Evolutionary conservation across 768 basidiomycete species (phyloP).

Genomic region (Termitomyces sp.): DNA sequence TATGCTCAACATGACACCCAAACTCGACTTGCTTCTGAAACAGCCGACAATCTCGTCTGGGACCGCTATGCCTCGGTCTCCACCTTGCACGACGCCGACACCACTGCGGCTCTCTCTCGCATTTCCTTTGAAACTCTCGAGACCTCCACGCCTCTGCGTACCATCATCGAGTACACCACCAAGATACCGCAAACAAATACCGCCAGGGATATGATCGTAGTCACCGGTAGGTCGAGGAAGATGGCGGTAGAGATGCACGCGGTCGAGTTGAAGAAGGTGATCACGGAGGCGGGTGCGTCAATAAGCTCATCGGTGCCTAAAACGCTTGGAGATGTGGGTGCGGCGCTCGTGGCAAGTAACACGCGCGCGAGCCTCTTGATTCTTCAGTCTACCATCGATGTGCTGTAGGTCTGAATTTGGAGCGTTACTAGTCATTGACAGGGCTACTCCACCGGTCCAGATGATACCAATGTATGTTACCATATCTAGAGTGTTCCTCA

Average conservation of each 20-base stretch:
- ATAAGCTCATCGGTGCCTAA: slow-evolving; percentile 56
- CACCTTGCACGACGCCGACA: slow-evolving; percentile 18
- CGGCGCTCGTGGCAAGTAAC: slow-evolving; percentile 56
- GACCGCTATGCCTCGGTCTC: slow-evolving; percentile 43
- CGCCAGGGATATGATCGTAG: slow-evolving; percentile 51
- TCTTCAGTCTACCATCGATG: slow-evolving; percentile 29
- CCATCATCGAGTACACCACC: slow-evolving; percentile 37
- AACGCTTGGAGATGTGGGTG: slow-evolving; percentile 73
- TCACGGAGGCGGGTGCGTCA: slow-evolving; percentile 31
- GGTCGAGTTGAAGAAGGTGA: slow-evolving; percentile 50
- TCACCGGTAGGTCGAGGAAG: slow-evolving; percentile 70
- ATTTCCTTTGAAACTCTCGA: slow-evolving; percentile 53
- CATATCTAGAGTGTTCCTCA: background rate
- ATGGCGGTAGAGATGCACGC: slow-evolving; percentile 55
- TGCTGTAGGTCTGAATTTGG: background rate
- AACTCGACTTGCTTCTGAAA: slow-evolving; percentile 66
- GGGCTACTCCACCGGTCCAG: background rate
- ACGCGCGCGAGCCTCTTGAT: slow-evolving; percentile 47
- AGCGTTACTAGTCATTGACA: background rate
- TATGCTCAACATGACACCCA: slow-evolving; percentile 66
- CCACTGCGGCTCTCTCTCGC: slow-evolving; percentile 34
- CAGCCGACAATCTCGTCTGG: slow-evolving; percentile 84
- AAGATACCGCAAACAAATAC: slow-evolving; percentile 21
- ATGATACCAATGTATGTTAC: background rate
- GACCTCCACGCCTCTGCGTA: slow-evolving; percentile 52